Conservation (phyloP, 179 eudicot species). For the Monotropa hypopitys region DNA sequence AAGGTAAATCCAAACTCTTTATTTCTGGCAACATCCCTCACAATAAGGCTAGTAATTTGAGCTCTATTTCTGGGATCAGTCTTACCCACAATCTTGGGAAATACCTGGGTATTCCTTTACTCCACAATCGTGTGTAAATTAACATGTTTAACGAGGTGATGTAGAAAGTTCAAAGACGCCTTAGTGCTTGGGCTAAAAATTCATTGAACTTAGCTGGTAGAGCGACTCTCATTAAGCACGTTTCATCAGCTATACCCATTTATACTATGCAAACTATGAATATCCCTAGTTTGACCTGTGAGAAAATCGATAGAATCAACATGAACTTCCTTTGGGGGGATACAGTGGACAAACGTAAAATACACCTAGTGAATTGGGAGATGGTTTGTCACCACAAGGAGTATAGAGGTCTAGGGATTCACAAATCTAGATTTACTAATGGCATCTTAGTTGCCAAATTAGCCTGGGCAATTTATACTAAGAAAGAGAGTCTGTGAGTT, state of each 20-base stretch:
- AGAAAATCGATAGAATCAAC: background rate
- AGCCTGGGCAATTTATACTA: background rate
- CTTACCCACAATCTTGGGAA: background rate
- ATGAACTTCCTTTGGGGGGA: background rate
- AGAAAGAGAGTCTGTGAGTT: background rate
- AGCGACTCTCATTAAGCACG: background rate
- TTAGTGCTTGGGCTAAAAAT: too few relatives aligned
- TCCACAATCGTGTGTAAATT: too few relatives aligned
- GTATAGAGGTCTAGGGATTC: background rate
- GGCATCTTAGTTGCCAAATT: too few relatives aligned
- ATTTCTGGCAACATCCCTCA: background rate
- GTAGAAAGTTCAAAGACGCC: too few relatives aligned
- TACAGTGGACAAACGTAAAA: background rate
- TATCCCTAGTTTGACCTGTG: background rate
- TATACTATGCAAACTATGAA: background rate
- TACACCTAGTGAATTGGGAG: background rate
- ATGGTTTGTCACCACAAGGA: background rate
- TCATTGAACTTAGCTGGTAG: background rate
- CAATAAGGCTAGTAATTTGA: background rate
- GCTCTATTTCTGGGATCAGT: background rate
- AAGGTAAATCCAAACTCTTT: background rate
- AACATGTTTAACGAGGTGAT: too few relatives aligned
- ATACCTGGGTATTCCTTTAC: background rate
- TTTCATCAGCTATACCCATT: background rate
- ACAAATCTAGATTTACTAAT: too few relatives aligned